Evolutionary conservation across 495 filamentous ascomycete species (phyloP).

Genomic region (Trichoderma reesei): DNA sequence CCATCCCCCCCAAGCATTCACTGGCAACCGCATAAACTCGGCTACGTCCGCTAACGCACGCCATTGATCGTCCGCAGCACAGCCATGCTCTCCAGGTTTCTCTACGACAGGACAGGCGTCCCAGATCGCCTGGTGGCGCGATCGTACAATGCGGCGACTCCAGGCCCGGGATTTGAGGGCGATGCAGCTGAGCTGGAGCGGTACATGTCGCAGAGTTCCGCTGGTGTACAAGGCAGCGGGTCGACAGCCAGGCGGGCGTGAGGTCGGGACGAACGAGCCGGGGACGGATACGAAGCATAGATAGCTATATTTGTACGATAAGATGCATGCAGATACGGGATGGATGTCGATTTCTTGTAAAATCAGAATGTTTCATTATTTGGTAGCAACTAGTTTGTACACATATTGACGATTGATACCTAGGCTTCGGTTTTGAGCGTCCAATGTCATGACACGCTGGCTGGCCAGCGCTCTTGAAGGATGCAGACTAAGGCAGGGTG

Average conservation of each 20-base stretch:
- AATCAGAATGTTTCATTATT: too few species aligned
- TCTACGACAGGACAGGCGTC: not conserved
- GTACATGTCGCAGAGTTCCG: not conserved
- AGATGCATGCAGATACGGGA: too few species aligned
- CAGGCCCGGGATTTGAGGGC: not conserved
- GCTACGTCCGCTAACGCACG: conserved; percentile 1
- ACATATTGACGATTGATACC: not conserved
- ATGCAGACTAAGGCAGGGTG: not conserved
- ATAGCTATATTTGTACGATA: too few species aligned
- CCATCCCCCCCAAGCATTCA: not conserved
- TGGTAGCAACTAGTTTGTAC: too few species aligned
- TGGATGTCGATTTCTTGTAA: too few species aligned
- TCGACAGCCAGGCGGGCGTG: not conserved
- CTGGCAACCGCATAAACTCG: not conserved
- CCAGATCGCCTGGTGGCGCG: not conserved
- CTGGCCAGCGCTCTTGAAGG: not conserved
- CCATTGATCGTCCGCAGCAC: not conserved
- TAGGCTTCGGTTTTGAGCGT: not conserved
- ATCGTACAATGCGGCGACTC: not conserved
- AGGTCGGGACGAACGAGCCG: not conserved
- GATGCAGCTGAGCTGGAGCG: not conserved
- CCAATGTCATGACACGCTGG: not conserved
- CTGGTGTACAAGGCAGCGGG: not conserved
- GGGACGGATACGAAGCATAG: too few species aligned
- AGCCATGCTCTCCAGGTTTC: not conserved